Evolutionary conservation across 179 eudicot genomes (phyloP).

Genomic region (Camellia oleifera): DNA sequence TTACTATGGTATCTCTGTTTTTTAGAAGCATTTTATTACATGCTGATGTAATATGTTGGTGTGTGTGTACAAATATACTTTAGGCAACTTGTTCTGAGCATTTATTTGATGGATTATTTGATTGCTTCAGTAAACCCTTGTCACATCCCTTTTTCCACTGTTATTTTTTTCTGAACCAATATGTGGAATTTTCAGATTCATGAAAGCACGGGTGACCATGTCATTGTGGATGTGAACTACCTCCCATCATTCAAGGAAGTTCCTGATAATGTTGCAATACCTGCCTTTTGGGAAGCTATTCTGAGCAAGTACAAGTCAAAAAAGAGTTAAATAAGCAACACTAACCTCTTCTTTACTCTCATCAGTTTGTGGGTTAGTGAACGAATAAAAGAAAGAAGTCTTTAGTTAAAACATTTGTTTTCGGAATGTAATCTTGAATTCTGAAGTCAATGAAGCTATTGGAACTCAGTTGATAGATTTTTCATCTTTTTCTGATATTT

Average conservation of each 20-base stretch:
- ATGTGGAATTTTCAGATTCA: conserved; percentile 50
- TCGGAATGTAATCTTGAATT: neutral
- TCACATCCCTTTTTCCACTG: neutral
- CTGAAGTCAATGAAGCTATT: neutral
- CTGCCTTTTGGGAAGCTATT: conserved; percentile 95
- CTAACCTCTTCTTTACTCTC: neutral
- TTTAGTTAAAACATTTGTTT: neutral
- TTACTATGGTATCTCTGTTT: no score
- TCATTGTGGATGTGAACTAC: conserved; percentile 93
- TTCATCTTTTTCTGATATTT: neutral
- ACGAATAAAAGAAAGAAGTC: neutral
- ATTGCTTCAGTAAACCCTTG: neutral
- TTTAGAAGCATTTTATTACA: no score
- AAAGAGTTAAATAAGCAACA: conserved; percentile 18
- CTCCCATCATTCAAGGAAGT: conserved; percentile 96
- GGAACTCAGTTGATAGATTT: neutral
- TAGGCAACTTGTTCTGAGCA: neutral
- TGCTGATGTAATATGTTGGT: no score
- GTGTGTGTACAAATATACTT: no score
- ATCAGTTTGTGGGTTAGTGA: neutral
- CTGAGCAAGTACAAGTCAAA: conserved; percentile 41
- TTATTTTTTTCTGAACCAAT: neutral
- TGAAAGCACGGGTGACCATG: conserved; percentile 82
- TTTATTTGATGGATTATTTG: neutral
- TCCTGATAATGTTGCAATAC: conserved; percentile 71